Percentiles rank a stretch among this genome's conserved stretches.
phyloP scores from a whole-genome alignment of 208 protist species.

The Leishmania lainsoni region DNA sequence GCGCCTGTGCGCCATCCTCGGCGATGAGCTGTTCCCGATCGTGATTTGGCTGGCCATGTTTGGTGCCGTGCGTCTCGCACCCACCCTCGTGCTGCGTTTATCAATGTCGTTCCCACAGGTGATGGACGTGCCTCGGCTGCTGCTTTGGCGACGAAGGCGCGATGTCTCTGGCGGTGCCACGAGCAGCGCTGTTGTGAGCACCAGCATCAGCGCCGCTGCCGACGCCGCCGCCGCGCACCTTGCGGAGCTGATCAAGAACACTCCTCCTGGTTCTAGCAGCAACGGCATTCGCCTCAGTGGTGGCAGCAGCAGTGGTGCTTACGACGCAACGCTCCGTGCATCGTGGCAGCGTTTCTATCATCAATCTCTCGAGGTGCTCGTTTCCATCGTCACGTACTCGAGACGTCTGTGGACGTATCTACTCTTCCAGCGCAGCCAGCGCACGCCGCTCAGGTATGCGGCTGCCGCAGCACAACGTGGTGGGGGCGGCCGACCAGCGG shows the following conservation, averaged over 20 bases:
- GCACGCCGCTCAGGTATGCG: slow-evolving; percentile 2
- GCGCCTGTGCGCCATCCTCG: slow-evolving; percentile 10
- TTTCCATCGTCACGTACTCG: slow-evolving; percentile 20
- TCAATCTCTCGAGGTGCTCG: slow-evolving; percentile 11
- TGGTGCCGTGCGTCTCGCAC: slow-evolving; percentile 24
- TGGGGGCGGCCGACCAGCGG: background rate
- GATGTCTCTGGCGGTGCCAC: background rate
- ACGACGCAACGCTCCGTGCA: slow-evolving; percentile 3
- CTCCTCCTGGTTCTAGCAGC: slow-evolving; percentile 17
- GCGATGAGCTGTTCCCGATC: slow-evolving; percentile 29
- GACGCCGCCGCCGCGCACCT: slow-evolving; percentile 22
- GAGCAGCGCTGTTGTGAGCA: background rate
- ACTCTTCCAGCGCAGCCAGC: slow-evolving; percentile 21
- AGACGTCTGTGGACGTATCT: slow-evolving; percentile 23
- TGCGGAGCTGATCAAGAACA: slow-evolving; percentile 20
- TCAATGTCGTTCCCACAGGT: slow-evolving; percentile 30
- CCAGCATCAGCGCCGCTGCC: slow-evolving; percentile 4
- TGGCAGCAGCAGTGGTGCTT: background rate
- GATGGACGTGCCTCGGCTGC: slow-evolving; percentile 30
- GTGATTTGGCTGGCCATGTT: slow-evolving; percentile 27
- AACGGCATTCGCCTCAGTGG: background rate
- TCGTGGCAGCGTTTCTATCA: slow-evolving; percentile 4
- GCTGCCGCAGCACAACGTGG: background rate
- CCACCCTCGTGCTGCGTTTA: slow-evolving; percentile 20
- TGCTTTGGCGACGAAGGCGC: slow-evolving; percentile 24